Base-by-base conservation (phyloP, 2,329 filamentous ascomycete species). In the Stagonosporopsis chrysanthemi region DNA sequence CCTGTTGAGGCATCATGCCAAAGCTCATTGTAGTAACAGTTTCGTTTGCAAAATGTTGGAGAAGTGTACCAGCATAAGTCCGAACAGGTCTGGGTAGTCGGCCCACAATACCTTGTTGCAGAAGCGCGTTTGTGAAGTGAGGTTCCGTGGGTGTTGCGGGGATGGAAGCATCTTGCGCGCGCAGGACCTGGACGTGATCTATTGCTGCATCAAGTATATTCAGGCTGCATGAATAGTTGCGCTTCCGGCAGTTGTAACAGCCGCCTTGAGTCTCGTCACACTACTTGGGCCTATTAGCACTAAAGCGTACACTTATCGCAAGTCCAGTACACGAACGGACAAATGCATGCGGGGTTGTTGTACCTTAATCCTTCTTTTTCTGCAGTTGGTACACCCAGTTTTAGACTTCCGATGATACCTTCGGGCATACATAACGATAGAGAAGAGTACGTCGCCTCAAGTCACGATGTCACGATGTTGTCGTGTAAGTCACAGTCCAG, bases 1-100 rank as follows among this genome's bases (percentile, higher is more conserved):
- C 62, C 4, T 50, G 50, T 42, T 64, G 61, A 17, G 59, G 22
- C 31, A 28, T 23, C 14, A 22, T 38, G 31, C 63, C 60, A 19
- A 52, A 59, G 2, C 64, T 49, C 33, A 70, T 57, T n/a, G 70
- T 68, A 2, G 52, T 24, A 35, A 64, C 63, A 2, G 71, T 72
- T 7, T 49, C 49, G 7, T 12, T 46, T 1, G 58, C 57, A 38
- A 71, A 74, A 39, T 74, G 66, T 39, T 65, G 54, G 14, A 74
- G 35, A 19, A 74, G 60, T 5, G 56, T 39, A 23, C 54, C 49
- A 23, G 64, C 61, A 4, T 49, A 58, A n/a, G 61, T 44, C 15
- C 49, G 62, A 7, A 62, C 28, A 8, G 45, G 14, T 6, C 51
- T 46, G 17, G 69, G 58, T 7, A 62, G 53, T n/a, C 48, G 54